Evolutionary conservation across 129 eudicot genomes (phyloP).

Genomic region (Centrapalus pauciflorus): DNA sequence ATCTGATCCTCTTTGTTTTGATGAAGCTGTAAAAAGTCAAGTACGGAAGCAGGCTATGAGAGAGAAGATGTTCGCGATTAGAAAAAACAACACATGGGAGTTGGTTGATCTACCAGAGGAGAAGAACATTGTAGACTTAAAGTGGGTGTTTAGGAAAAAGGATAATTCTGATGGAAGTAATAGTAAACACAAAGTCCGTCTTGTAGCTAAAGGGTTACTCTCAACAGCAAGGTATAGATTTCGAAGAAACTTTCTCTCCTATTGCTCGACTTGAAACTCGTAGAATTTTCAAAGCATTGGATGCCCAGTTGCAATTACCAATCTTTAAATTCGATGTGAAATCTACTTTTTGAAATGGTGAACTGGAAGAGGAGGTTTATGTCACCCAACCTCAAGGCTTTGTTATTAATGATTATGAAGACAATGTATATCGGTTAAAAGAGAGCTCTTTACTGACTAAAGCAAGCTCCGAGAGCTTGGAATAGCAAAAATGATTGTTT

Average conservation of each 20-base stretch:
- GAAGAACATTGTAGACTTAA: no score
- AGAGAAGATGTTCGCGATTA: background rate
- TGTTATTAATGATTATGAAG: background rate
- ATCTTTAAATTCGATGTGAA: no score
- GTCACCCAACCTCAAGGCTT: no score
- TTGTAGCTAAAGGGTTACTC: slow-evolving; percentile 10
- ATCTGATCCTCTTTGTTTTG: background rate
- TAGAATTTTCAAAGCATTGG: no score
- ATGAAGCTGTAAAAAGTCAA: background rate
- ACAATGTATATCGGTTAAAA: background rate
- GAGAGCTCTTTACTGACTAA: background rate
- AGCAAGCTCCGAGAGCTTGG: background rate
- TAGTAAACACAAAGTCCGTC: background rate
- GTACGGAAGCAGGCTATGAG: background rate
- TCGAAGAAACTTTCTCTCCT: no score
- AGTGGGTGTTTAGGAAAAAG: background rate
- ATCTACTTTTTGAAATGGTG: no score
- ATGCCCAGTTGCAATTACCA: no score
- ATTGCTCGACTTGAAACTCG: no score
- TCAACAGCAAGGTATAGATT: background rate
- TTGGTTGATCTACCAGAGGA: background rate
- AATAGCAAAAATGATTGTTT: background rate
- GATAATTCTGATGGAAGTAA: slow-evolving; percentile 4
- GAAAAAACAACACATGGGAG: background rate
- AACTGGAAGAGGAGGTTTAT: no score